phyloP scores from a whole-genome alignment of 2,329 filamentous ascomycete species.

The Neopestalotiopsis rosae region DNA sequence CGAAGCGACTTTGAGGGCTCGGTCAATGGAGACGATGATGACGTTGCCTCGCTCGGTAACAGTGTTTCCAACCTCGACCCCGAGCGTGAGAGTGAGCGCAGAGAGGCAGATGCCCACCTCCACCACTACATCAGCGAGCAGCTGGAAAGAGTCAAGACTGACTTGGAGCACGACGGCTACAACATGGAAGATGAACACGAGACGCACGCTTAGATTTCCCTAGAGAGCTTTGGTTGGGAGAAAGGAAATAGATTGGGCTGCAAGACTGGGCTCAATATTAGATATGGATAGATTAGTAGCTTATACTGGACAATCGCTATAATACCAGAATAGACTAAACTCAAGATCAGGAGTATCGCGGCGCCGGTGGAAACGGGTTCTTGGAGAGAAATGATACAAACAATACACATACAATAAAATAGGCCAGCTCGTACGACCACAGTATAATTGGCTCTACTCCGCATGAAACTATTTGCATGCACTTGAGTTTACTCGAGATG shows the following conservation, averaged over 20 bases:
- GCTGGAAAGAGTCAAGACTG: slow-evolving; percentile 72
- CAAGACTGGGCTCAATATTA: not conserved
- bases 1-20: slow-evolving; percentile 76
- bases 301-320: not conserved
- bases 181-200: slow-evolving; percentile 41
- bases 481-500: too few relatives aligned
- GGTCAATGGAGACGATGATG: slow-evolving; percentile 52
- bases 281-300: not conserved
- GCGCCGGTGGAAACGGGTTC: too few relatives aligned
- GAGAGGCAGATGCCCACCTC: slow-evolving; percentile 72
- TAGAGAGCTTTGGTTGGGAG: not conserved
- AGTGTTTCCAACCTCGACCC: slow-evolving; percentile 55
- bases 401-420: too few relatives aligned
- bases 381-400: too few relatives aligned
- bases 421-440: too few relatives aligned
- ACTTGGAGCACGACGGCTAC: slow-evolving; percentile 40
- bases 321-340: too few relatives aligned
- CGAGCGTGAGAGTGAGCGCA: slow-evolving; percentile 54
- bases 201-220: slow-evolving; percentile 28
- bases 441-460: too few relatives aligned
- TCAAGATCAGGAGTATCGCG: too few relatives aligned
- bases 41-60: slow-evolving; percentile 45
- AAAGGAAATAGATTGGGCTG: not conserved
- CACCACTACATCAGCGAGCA: slow-evolving; percentile 84
- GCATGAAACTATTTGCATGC: too few relatives aligned